Evolutionary conservation across 2,329 filamentous ascomycete species (phyloP).

Genomic region (Xylaria sp.): DNA sequence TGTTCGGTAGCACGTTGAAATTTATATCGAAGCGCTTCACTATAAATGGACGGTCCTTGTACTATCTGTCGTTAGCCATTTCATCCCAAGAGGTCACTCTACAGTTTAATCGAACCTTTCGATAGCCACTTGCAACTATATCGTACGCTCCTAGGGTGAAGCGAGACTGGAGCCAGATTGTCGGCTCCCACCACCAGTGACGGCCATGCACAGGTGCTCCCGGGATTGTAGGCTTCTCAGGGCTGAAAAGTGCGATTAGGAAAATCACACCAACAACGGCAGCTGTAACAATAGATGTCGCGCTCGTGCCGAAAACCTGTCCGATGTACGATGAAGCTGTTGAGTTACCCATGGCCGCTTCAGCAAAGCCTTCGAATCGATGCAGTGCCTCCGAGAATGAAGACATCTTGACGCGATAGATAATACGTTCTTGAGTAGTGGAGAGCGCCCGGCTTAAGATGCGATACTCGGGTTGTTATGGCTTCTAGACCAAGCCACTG

Average conservation of each 20-base stretch:
- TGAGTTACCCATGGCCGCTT: background rate
- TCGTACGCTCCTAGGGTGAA: conserved; percentile 11
- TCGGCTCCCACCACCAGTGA: conserved; percentile 18
- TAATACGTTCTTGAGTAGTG: background rate
- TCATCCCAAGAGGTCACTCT: too few relatives aligned
- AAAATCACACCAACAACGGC: background rate
- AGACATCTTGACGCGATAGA: background rate
- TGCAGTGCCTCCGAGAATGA: background rate
- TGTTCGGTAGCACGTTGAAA: conserved; percentile 1
- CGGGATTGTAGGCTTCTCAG: background rate
- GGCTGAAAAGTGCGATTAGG: background rate
- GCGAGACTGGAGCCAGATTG: conserved; percentile 15
- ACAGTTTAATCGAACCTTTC: background rate
- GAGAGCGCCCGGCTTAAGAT: background rate
- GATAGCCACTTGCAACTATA: conserved; percentile 6
- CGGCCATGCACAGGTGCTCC: conserved; percentile 15
- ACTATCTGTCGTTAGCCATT: conserved; percentile 2
- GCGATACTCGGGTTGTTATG: too few relatives aligned
- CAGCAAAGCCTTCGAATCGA: background rate
- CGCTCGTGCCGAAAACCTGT: background rate
- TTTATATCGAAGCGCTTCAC: conserved; percentile 8
- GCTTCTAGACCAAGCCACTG: too few relatives aligned
- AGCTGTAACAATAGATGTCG: background rate
- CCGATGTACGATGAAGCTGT: background rate
- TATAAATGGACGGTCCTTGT: conserved; percentile 16